Conservation (phyloP, 208 protist species). For the Acanthamoeba sp. region DNA sequence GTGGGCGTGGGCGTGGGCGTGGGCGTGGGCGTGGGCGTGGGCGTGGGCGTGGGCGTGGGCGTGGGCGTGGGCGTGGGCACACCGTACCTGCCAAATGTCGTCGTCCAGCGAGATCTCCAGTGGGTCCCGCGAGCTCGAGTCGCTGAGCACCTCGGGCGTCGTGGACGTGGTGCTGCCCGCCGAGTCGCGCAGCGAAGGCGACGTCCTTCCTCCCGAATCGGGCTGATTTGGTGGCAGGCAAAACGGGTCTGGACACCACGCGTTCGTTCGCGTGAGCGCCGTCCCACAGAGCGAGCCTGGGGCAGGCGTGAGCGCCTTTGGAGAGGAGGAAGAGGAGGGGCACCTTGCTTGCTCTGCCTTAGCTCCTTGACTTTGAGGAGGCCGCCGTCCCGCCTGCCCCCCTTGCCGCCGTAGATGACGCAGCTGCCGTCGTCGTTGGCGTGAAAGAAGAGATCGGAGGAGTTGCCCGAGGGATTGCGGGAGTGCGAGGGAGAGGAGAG, state of each 20-base stretch:
- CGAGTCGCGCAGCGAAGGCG: neutral
- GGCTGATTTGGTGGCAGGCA: conserved; percentile 22
- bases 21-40: too few species aligned
- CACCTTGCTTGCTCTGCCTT: neutral
- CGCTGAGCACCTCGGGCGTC: neutral
- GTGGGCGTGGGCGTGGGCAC: too few species aligned
- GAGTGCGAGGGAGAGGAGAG: conserved; percentile 19
- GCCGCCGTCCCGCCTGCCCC: neutral
- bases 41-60: too few species aligned
- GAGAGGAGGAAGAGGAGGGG: neutral
- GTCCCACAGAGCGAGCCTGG: too few species aligned
- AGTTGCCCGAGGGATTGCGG: neutral
- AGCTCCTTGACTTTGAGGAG: neutral
- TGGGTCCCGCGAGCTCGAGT: neutral
- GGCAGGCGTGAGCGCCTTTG: too few species aligned
- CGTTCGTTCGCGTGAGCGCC: neutral
- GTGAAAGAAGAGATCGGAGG: neutral
- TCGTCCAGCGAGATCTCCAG: conserved; percentile 35
- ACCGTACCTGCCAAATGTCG: conserved; percentile 15
- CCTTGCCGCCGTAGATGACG: neutral
- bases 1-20: too few species aligned
- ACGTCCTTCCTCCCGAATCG: neutral
- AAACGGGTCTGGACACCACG: neutral
- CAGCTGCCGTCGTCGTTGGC: neutral
- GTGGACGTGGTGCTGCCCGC: neutral